Evolutionary conservation across 2,329 filamentous ascomycete genomes (phyloP).

Genomic region (Lecanicillium sp.): DNA sequence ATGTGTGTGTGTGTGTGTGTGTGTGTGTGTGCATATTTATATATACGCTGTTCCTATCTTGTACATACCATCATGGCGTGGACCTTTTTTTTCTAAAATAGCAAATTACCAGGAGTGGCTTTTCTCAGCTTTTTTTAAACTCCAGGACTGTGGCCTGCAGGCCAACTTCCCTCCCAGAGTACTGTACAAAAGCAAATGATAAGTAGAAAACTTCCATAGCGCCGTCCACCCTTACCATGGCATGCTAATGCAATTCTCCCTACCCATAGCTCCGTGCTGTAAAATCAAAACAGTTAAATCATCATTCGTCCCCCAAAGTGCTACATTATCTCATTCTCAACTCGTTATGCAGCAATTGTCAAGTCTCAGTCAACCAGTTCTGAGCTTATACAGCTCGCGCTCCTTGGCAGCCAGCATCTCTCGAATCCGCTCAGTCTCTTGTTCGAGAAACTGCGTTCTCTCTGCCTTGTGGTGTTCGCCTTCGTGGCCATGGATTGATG

Average conservation of each 20-base stretch:
- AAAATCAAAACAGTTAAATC: constrained; percentile 1
- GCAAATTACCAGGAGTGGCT: too few species aligned
- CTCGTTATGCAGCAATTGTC: neutral
- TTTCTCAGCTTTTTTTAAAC: too few species aligned
- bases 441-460: constrained; percentile 58
- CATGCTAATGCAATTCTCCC: neutral
- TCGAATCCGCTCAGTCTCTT: constrained; percentile 72
- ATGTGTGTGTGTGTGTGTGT: too few species aligned
- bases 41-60: too few species aligned
- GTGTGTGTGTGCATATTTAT: too few species aligned
- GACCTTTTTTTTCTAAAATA: constrained; percentile 5
- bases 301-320: constrained; percentile 3
- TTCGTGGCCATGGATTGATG: constrained; percentile 33
- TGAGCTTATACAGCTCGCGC: constrained; percentile 47
- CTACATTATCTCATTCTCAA: neutral
- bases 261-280: neutral
- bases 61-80: neutral
- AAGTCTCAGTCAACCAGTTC: neutral
- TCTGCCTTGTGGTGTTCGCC: constrained; percentile 52
- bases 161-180: neutral
- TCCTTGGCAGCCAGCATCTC: constrained; percentile 68
- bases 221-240: neutral
- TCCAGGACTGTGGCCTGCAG: neutral
- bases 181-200: neutral
- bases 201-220: neutral